These are phyloP conservation scores for Fraxinus paxiana DNA, from an alignment of 305 asterid genomes.

Conservation along the genomic window DNA sequence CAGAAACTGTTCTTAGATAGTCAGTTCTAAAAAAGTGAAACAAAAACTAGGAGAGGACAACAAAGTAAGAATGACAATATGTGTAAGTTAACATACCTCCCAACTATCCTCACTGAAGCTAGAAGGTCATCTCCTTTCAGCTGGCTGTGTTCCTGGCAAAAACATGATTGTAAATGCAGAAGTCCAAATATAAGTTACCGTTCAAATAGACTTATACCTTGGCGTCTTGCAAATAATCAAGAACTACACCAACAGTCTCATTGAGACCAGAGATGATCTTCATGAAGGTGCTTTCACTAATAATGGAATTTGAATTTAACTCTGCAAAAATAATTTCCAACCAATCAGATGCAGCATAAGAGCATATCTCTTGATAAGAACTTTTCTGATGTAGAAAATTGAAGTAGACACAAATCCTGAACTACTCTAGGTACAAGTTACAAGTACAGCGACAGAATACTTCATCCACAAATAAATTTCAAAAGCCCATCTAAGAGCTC, in stretches of 20 bases:
- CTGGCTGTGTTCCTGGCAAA: constrained; percentile 64
- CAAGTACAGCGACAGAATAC: not conserved
- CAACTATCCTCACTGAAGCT: constrained; percentile 82
- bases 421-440: not conserved
- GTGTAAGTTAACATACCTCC: constrained; percentile 43
- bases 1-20: constrained; percentile 9
- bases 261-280: constrained; percentile 72
- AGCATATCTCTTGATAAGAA: not conserved
- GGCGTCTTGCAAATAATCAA: constrained; percentile 82
- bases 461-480: constrained; percentile 5
- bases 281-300: constrained; percentile 51
- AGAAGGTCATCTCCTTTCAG: constrained; percentile 85
- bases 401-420: not conserved
- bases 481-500: constrained; percentile 5
- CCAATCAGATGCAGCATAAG: constrained; percentile 21
- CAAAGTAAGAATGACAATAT: constrained; percentile 7
- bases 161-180: constrained; percentile 26
- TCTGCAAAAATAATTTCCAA: constrained; percentile 32
- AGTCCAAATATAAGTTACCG: not conserved
- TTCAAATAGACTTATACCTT: constrained; percentile 44
- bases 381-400: not conserved
- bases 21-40: constrained; percentile 14
- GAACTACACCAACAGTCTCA: constrained; percentile 63
- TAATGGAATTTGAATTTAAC: constrained; percentile 34
- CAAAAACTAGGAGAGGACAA: not conserved